phyloP scores from a whole-genome alignment of 2,329 filamentous ascomycete genomes.

The Colletotrichum melonis region DNA sequence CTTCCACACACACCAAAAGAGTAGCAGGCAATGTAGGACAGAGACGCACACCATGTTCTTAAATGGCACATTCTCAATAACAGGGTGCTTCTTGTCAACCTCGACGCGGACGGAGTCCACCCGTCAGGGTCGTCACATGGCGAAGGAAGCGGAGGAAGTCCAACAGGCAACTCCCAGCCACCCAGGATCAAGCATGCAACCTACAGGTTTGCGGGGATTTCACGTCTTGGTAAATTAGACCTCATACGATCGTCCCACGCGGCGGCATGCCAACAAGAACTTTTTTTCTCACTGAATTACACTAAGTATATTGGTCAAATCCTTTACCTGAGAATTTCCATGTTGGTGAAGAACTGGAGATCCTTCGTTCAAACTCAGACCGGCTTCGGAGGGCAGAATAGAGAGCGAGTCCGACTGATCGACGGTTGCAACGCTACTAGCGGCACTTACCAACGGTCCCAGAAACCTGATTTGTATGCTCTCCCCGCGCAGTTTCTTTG shows the following conservation, averaged over 20 bases:
- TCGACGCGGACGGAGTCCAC: not conserved
- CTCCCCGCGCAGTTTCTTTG: not conserved
- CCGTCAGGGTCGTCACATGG: slow-evolving; percentile 10
- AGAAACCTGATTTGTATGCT: not conserved
- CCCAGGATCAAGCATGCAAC: not conserved
- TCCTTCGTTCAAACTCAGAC: not conserved
- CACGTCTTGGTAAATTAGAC: not conserved
- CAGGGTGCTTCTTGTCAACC: not conserved
- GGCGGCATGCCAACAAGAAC: not conserved
- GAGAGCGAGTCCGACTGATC: not conserved
- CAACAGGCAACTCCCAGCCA: slow-evolving; percentile 6
- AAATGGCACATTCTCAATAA: not conserved
- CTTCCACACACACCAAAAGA: not conserved
- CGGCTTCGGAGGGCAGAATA: slow-evolving; percentile 5
- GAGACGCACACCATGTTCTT: not conserved
- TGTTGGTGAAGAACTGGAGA: not conserved
- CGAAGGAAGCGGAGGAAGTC: not conserved
- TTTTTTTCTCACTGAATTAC: not conserved
- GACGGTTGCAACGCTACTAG: not conserved
- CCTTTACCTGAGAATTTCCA: not conserved
- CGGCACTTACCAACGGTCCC: not conserved
- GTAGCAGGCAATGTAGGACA: no score
- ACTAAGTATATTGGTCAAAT: not conserved
- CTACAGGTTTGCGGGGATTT: not conserved
- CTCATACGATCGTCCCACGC: slow-evolving; percentile 22